These are phyloP conservation scores for Boletus vinaceobasis DNA, from an alignment of 768 basidiomycete species.

Conservation along the genomic window DNA sequence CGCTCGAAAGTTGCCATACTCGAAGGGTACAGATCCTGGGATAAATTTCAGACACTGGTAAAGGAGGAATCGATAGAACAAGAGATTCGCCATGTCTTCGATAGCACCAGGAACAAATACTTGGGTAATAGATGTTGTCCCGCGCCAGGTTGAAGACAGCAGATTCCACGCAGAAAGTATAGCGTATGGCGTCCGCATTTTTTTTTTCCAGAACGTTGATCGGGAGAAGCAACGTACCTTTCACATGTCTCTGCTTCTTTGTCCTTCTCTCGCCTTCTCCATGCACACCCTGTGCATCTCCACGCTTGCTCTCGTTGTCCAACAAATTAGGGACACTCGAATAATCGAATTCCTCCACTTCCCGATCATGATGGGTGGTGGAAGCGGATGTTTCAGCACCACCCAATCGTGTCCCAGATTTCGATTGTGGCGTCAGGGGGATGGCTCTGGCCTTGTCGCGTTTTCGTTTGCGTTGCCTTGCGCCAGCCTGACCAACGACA, in stretches of 20 bases:
- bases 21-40: conserved; percentile 36
- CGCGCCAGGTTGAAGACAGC: conserved; percentile 3
- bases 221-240: conserved; percentile 27
- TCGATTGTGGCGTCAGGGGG: not conserved
- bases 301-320: conserved; percentile 49
- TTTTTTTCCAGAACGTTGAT: not conserved
- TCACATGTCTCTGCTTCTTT: conserved; percentile 52
- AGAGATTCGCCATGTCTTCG: conserved; percentile 6
- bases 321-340: conserved; percentile 64
- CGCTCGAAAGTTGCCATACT: conserved; percentile 59
- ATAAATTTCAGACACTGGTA: conserved; percentile 6
- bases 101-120: not conserved
- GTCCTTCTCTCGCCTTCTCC: conserved; percentile 36
- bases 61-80: not conserved
- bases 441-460: conserved; percentile 18
- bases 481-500: conserved; percentile 61
- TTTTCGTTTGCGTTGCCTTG: conserved; percentile 63
- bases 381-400: conserved; percentile 4
- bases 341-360: conserved; percentile 63
- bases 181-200: not conserved
- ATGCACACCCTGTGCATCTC: conserved; percentile 12
- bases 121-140: not conserved
- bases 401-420: not conserved
- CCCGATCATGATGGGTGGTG: conserved; percentile 17
- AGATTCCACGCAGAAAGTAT: conserved; percentile 4